Evolutionary conservation across 139 green algal genomes (phyloP), one percentile per base, ranked within the genome.

Genomic region (Chlamydomonas sp.): DNA sequence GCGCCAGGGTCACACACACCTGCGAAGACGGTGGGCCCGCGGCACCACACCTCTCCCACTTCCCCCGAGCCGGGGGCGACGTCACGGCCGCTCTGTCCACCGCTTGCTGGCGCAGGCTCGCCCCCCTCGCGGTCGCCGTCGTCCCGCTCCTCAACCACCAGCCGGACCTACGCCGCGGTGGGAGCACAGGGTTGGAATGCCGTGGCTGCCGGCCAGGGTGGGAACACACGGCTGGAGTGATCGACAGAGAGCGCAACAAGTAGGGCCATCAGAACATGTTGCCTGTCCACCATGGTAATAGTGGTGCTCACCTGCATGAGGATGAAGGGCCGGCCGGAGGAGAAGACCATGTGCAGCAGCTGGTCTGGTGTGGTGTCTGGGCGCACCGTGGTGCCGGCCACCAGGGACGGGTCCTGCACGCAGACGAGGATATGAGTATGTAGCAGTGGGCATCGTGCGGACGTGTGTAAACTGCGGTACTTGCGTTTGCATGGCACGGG

Each of bases 11-110:
- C 17, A 49, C 8, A 20, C 89, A 69, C 62, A 92, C 90, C 90
- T 58, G 20, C 67, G 85, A 98, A 98, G 18, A 98, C 93, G 7
- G 95, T 97, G 20, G 90, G 90, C 1, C 96, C 96, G 12, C 91
- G 85, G 73, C 92, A 91, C 75, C 91, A 91, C 64, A 98, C 91
- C 93, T 98, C 96, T 0, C 96, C 95, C 62, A 94, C 93, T 20
- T 89, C 84, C 16, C 79, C 75, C 8, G 77, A 92, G 74, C 94
- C 95, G 68, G 93, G 92, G 5, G 78, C 31, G 20, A 96, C 88
- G 63, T 93, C 85, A 1, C n/a, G 66, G 66, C 12, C 10, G 10
- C 66, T 10, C 12, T 18, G 10, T 14, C 10, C 12, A 71, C 66
- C 12, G 66, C 66, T 90, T 90, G 66, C 85, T 49, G 31, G 31